Evolutionary conservation across 495 filamentous ascomycete genomes (phyloP).

Genomic region (Podospora tetraspora): DNA sequence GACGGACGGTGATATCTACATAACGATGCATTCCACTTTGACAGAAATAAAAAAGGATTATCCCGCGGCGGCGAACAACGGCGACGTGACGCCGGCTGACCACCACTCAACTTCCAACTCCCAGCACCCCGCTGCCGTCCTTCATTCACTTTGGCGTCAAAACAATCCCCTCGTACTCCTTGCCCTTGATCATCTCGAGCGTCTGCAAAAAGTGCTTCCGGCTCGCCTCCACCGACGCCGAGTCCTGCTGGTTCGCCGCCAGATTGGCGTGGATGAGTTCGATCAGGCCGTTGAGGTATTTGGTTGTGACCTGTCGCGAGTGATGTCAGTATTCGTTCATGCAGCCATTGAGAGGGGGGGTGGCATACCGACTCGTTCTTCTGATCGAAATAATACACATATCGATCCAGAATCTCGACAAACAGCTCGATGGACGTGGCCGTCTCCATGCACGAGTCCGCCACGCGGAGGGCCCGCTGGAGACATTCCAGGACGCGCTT

Average conservation of each 20-base stretch:
- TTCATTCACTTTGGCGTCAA: slow-evolving; percentile 57
- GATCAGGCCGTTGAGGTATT: slow-evolving; percentile 96
- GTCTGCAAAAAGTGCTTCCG: slow-evolving; percentile 90
- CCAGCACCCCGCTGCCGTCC: background rate
- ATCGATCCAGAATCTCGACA: slow-evolving; percentile 95
- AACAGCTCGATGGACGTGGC: slow-evolving; percentile 96
- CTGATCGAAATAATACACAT: slow-evolving; percentile 99
- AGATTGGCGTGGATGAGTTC: slow-evolving; percentile 97
- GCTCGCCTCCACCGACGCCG: slow-evolving; percentile 73
- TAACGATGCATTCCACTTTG: background rate
- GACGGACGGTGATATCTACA: background rate
- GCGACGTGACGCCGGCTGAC: too few relatives aligned
- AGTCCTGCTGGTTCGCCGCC: slow-evolving; percentile 70
- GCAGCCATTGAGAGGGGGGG: background rate
- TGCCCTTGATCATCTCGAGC: slow-evolving; percentile 81
- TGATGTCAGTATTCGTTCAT: background rate
- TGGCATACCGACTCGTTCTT: slow-evolving; percentile 82
- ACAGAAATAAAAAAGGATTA: background rate
- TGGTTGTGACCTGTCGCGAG: slow-evolving; percentile 71
- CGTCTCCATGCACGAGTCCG: slow-evolving; percentile 99
- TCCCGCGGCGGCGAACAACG: background rate
- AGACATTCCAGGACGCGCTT: slow-evolving; percentile 95
- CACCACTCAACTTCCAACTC: background rate
- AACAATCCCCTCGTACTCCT: slow-evolving; percentile 89
- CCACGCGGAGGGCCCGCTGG: slow-evolving; percentile 89